These are phyloP conservation scores for Teunomyces pallodes DNA, from an alignment of 805 yeast genomes.

Conservation along the genomic window DNA sequence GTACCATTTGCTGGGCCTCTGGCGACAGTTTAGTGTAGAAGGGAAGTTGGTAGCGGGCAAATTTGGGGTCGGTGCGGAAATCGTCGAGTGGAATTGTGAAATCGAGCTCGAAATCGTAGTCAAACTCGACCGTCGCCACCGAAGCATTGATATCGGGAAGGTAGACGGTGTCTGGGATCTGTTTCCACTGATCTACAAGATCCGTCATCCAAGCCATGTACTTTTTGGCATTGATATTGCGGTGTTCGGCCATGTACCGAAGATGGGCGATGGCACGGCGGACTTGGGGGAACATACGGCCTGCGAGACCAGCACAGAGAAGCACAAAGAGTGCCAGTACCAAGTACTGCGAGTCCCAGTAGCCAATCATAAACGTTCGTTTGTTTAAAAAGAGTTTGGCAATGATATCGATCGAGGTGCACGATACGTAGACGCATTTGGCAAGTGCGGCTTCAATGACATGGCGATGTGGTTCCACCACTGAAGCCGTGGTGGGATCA, in stretches of 20 bases:
- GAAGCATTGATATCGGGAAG: slow-evolving; percentile 17
- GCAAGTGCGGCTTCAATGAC: slow-evolving; percentile 27
- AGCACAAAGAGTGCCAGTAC: slow-evolving; percentile 31
- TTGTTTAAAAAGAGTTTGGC: slow-evolving; percentile 25
- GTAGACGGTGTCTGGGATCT: slow-evolving; percentile 23
- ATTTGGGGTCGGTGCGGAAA: slow-evolving; percentile 4
- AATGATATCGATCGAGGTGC: slow-evolving; percentile 29
- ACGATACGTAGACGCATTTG: slow-evolving; percentile 27
- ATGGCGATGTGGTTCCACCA: slow-evolving; percentile 18
- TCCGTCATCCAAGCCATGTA: slow-evolving; percentile 27
- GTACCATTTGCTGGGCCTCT: background rate
- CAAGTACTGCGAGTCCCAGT: slow-evolving; percentile 41
- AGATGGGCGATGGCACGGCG: slow-evolving; percentile 30
- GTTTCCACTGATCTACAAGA: slow-evolving; percentile 19
- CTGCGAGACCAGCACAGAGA: slow-evolving; percentile 24
- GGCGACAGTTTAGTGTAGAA: background rate
- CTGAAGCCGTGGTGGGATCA: slow-evolving; percentile 17
- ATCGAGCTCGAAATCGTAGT: background rate
- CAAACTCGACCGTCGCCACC: slow-evolving; percentile 3
- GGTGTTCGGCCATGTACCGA: slow-evolving; percentile 30
- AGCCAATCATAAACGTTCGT: slow-evolving; percentile 34
- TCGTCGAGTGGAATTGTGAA: slow-evolving; percentile 7
- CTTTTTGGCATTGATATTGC: slow-evolving; percentile 35
- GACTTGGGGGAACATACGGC: slow-evolving; percentile 16
- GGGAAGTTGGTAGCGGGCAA: slow-evolving; percentile 5